Evolutionary conservation across 192 early-diverging fungal species (phyloP).

Genomic region (Linnemannia exigua): DNA sequence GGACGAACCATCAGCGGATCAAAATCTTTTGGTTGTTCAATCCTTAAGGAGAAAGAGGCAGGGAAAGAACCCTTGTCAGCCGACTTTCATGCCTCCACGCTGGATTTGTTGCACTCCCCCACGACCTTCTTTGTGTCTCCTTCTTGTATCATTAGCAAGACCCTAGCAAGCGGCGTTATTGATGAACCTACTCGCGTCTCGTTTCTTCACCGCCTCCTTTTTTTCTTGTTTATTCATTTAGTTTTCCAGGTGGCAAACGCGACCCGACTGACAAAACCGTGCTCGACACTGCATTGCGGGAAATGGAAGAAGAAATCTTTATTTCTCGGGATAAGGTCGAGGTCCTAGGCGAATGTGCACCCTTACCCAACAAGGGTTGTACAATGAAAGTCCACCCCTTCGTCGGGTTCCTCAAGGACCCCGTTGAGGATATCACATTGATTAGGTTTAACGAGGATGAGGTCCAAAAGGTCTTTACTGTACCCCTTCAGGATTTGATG

Average conservation of each 20-base stretch:
- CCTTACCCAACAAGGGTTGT: constrained; percentile 71
- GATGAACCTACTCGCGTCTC: neutral
- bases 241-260: constrained; percentile 83
- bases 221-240: constrained; percentile 23
- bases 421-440: constrained; percentile 53
- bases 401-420: constrained; percentile 67
- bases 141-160: neutral
- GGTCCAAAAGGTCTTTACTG: constrained; percentile 75
- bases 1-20: neutral
- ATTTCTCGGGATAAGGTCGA: constrained; percentile 60
- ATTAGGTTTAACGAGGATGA: constrained; percentile 74
- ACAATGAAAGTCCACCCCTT: constrained; percentile 73
- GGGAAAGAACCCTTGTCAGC: neutral
- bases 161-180: too few species aligned
- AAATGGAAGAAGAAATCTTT: constrained; percentile 85
- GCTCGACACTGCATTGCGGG: constrained; percentile 80
- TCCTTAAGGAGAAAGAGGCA: neutral
- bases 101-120: neutral
- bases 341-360: constrained; percentile 72
- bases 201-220: neutral
- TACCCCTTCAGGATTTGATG: constrained; percentile 77
- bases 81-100: neutral
- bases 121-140: neutral
- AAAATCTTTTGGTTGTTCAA: neutral
- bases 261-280: constrained; percentile 71